Evolutionary conservation across 2,329 filamentous ascomycete genomes (phyloP), one percentile per base, ranked within the genome.

Genomic region (Hymenoscyphus scutula): DNA sequence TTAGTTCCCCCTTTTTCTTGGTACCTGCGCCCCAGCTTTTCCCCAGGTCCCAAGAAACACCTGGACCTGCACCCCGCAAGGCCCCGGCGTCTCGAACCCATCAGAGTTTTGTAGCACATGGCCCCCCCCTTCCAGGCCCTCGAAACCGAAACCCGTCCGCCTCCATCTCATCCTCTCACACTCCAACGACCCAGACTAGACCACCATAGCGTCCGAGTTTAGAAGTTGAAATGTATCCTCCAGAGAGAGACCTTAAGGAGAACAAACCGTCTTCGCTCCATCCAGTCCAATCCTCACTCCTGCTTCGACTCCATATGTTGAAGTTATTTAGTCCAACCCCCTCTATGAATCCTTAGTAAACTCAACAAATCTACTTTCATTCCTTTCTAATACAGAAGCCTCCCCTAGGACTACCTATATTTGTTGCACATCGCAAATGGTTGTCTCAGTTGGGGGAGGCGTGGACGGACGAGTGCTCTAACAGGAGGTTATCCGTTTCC

Each of bases 381-480:
- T 17, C 27, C n/a, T 34, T 55, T 17, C 32, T 15, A 30, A 30
- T n/a, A 27, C 13, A 17, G 10, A 30, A 13, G 0, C 29, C 34
- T 5, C n/a, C 34, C 11, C 6, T 23, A 4, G 5, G 8, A 3
- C 8, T 3, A 30, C 7, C 15, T 30, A 8, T n/a, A 23, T 32
- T 55, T 32, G 53, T 55, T 55, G 29, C 53, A 55, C 11, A 30
- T 55, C 53, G 53, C 53, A 55, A n/a, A 19, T 27, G 27, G n/a
- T 55, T 55, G 29, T 55, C 53, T 32, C 53, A 55, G 25, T 34
- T 11, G 15, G 29, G 15, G 7, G 25, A n/a, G n/a, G n/a, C n/a
- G 27, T 19, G 7, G 41, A 48, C 41, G 41, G 23, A 19, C 13
- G 41, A n/a, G n/a, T 48, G 41, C 41, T 48, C 41, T 48, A 48